Evolutionary conservation across 2,329 filamentous ascomycete genomes (phyloP).

Genomic region (Neonectria magnoliae): DNA sequence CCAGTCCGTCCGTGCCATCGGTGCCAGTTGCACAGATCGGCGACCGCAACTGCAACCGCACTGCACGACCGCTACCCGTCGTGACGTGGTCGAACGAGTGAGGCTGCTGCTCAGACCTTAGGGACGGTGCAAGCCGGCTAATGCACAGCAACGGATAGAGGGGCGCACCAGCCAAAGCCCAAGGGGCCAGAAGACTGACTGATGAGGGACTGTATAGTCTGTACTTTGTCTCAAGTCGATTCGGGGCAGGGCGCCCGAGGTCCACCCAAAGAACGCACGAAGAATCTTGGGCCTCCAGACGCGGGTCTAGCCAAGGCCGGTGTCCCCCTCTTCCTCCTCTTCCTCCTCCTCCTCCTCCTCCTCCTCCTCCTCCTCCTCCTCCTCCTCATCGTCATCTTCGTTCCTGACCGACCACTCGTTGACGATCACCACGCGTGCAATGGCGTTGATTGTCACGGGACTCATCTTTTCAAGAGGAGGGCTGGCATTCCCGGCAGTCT

Average conservation of each 20-base stretch:
- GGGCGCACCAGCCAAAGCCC: slow-evolving; percentile 2
- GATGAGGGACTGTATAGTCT: neutral
- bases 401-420: neutral
- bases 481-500: slow-evolving; percentile 23
- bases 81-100: slow-evolving; percentile 42
- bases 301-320: neutral
- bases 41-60: slow-evolving; percentile 30
- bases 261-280: slow-evolving; percentile 14
- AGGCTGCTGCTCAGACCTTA: slow-evolving; percentile 18
- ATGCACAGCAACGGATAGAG: slow-evolving; percentile 27
- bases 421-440: neutral
- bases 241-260: slow-evolving; percentile 9
- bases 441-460: neutral
- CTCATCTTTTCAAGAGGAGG: neutral
- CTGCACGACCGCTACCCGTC: slow-evolving; percentile 27
- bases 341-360: neutral
- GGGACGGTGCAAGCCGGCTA: slow-evolving; percentile 30
- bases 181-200: neutral
- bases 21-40: slow-evolving; percentile 30
- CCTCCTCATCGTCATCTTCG: neutral
- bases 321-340: too few relatives aligned
- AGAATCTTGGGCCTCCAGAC: slow-evolving; percentile 10
- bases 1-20: slow-evolving; percentile 32
- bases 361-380: neutral
- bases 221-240: slow-evolving; percentile 15